A percentile compares a stretch with the other conserved stretches of the same genome.
Conservation (phyloP, 106 monocot species). For the Allium fistulosum region DNA sequence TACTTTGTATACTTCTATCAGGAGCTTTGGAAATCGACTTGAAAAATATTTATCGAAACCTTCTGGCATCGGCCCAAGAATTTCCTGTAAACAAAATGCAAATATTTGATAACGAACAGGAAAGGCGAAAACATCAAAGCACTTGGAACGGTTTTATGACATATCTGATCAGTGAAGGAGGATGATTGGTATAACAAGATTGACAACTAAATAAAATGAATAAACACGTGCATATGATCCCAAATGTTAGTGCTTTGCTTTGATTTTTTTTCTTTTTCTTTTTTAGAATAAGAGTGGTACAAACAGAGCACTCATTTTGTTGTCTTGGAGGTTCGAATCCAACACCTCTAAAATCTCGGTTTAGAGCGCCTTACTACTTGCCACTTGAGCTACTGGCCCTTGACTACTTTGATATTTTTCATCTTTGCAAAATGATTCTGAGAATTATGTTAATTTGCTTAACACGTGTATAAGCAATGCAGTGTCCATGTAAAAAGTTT, state of each 20-base stretch:
- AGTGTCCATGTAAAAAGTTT: too few species aligned
- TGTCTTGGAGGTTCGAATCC: too few species aligned
- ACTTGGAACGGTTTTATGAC: not conserved
- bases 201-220: not conserved
- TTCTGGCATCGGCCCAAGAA: constrained; percentile 51
- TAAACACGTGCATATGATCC: not conserved
- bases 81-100: constrained; percentile 25
- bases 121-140: not conserved
- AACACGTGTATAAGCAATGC: too few species aligned
- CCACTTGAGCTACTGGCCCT: too few species aligned
- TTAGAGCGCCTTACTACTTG: too few species aligned
- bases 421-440: too few species aligned
- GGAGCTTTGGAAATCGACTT: constrained; percentile 47
- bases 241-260: too few species aligned
- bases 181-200: not conserved
- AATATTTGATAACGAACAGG: not conserved
- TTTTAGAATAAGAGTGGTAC: not conserved
- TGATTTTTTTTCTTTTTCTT: too few species aligned
- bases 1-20: constrained; percentile 63
- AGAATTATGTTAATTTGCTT: too few species aligned
- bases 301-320: too few species aligned
- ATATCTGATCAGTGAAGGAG: not conserved
- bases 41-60: constrained; percentile 57
- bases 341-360: too few species aligned
- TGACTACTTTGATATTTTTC: too few species aligned